Evolutionary conservation across 805 yeast species (phyloP).

Genomic region (Yamadazyma nakazawae): DNA sequence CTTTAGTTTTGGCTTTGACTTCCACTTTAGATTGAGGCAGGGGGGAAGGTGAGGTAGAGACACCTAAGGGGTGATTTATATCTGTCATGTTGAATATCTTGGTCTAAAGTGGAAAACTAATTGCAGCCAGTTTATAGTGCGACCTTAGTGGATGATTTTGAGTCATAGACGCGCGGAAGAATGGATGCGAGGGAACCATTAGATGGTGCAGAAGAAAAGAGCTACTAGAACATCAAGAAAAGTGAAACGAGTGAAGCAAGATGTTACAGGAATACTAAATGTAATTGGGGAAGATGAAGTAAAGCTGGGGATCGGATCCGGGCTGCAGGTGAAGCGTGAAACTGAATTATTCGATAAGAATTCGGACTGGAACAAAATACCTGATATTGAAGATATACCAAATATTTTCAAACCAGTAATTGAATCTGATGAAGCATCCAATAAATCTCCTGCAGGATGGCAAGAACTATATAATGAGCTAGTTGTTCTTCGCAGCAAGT

Average conservation of each 20-base stretch:
- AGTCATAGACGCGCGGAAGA: conserved; percentile 5
- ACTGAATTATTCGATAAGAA: too few species aligned
- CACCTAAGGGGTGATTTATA: not conserved
- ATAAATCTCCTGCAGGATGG: conserved; percentile 44
- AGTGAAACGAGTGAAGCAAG: not conserved
- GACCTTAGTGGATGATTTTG: conserved; percentile 1
- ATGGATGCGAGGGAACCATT: not conserved
- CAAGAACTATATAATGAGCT: conserved; percentile 55
- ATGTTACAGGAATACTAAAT: not conserved
- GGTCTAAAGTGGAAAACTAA: not conserved
- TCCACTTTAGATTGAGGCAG: not conserved
- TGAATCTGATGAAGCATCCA: conserved; percentile 5
- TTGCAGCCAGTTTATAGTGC: conserved; percentile 3
- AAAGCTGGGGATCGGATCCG: too few species aligned
- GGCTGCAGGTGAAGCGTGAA: too few species aligned
- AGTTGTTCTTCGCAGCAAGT: conserved; percentile 60
- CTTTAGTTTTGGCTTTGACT: not conserved
- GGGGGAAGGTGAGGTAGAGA: not conserved
- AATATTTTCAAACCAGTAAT: conserved; percentile 4
- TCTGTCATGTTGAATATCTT: conserved; percentile 1
- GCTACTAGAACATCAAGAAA: not conserved
- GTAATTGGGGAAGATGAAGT: not conserved
- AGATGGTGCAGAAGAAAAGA: not conserved
- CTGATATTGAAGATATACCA: conserved; percentile 7
- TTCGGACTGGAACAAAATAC: not conserved